These are phyloP conservation scores for Saprolegnia diclina DNA, from an alignment of 352 stramenopile genomes.

Conservation along the genomic window DNA sequence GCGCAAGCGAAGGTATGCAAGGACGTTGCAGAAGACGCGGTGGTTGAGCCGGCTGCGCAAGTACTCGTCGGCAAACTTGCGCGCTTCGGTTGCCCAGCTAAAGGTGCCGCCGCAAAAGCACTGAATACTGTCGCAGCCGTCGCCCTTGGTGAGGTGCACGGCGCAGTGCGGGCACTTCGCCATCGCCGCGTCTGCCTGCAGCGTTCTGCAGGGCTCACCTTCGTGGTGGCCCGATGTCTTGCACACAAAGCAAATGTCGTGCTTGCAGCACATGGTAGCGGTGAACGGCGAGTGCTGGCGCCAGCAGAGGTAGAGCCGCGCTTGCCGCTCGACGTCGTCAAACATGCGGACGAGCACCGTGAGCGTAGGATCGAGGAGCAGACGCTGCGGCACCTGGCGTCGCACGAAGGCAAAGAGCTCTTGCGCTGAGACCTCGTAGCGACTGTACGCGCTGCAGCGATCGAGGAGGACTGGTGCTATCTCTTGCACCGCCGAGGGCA, in stretches of 20 bases:
- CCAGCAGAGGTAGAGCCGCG: background rate
- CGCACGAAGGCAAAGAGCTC: background rate
- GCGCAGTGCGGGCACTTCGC: constrained; percentile 12
- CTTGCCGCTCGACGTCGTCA: constrained; percentile 1
- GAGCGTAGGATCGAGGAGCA: background rate
- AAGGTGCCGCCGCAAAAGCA: constrained; percentile 22
- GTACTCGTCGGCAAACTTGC: background rate
- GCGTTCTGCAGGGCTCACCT: background rate
- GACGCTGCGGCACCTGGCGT: background rate
- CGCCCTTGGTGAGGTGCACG: constrained; percentile 17
- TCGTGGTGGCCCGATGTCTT: constrained; percentile 12
- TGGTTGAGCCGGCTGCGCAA: background rate
- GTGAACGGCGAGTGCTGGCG: background rate
- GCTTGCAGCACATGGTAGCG: constrained; percentile 1
- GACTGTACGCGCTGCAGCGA: background rate
- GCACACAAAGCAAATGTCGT: constrained; percentile 12
- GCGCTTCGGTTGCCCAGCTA: constrained; percentile 2
- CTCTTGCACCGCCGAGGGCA: background rate
- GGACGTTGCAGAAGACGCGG: background rate
- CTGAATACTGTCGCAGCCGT: constrained; percentile 9
- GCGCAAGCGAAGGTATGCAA: background rate
- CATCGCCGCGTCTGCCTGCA: constrained; percentile 1
- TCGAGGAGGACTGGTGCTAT: background rate
- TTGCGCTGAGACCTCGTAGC: background rate
- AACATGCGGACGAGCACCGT: background rate